These are phyloP conservation scores for Cytospora mali DNA, from an alignment of 2,329 filamentous ascomycete genomes.

Conservation along the genomic window DNA sequence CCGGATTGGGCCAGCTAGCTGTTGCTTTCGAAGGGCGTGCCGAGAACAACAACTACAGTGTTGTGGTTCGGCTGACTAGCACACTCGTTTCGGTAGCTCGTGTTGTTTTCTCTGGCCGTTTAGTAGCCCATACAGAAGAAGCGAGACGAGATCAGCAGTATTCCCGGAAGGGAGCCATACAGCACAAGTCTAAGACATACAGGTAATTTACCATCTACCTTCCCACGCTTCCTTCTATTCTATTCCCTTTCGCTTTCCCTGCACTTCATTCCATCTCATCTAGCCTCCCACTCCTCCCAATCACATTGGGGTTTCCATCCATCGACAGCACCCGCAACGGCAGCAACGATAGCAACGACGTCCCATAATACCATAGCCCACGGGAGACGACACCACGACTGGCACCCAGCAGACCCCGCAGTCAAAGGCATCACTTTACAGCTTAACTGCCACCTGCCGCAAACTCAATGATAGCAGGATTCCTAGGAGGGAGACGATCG, in stretches of 20 bases:
- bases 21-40: background rate
- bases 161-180: background rate
- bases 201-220: background rate
- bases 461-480: background rate
- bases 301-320: background rate
- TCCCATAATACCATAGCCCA: background rate
- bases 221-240: background rate
- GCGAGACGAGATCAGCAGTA: background rate
- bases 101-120: background rate
- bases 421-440: background rate
- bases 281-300: background rate
- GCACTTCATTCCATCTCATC: background rate
- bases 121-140: background rate
- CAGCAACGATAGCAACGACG: background rate
- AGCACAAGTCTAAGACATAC: background rate
- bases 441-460: background rate
- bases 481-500: background rate
- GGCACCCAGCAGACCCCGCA: background rate
- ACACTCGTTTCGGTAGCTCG: background rate
- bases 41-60: background rate
- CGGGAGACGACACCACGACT: background rate
- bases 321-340: background rate
- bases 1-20: background rate
- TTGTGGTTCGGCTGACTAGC: background rate
- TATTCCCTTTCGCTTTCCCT: background rate